Base-by-base conservation (phyloP, 352 stramenopile genomes). In the Phytophthora idaei region DNA sequence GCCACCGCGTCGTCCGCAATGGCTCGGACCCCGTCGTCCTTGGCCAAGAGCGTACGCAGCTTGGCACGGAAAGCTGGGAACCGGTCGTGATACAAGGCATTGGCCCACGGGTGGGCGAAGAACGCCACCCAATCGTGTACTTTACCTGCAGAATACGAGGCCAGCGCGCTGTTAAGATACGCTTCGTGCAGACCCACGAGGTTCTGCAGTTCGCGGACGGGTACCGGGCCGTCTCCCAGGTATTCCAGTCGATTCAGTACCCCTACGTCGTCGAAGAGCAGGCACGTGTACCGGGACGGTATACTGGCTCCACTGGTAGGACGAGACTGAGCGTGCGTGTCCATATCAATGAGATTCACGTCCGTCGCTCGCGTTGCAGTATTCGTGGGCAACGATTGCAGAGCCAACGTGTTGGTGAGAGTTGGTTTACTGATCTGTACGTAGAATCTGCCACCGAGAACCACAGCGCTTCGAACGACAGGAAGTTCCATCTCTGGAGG, bases 121-220 rank as follows among this genome's bases (percentile, higher is more conserved):
- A 96, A 97, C 2, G 71, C 75, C 32, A 97, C 74, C 88, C 88
- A 97, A 71, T 97, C 90, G 54, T 57, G 58, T 52, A 97, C 76
- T 52, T 88, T 81, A 34, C 80, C 76, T 15, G 80, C 85, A 8
- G 83, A 53, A 65, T 94, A 95, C 9, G 80, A 86, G n/a, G 77
- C 77, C 37, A 94, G 61, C 5, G 85, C 85, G 51, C 76, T 90
- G 74, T 97, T 97, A 9, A 97, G 68, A 51, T 93, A 96, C 31
- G 87, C 78, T 63, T 97, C 89, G 55, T 97, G 90, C 55, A 93
- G 61, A 2, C 90, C 90, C 28, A 96, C 80, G 32, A 97, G 57
- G 57, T 78, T 89, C 50, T 84, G 76, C 1, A 97, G 64, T 53
- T 97, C 92, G 28, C 59, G 51, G 1, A 89, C 72, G 48, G 94